Percentiles rank a stretch among this genome's conserved stretches.
These are phyloP conservation scores for Sapria himalayana DNA, from an alignment of 345 rosid species.

Conservation along the genomic window DNA sequence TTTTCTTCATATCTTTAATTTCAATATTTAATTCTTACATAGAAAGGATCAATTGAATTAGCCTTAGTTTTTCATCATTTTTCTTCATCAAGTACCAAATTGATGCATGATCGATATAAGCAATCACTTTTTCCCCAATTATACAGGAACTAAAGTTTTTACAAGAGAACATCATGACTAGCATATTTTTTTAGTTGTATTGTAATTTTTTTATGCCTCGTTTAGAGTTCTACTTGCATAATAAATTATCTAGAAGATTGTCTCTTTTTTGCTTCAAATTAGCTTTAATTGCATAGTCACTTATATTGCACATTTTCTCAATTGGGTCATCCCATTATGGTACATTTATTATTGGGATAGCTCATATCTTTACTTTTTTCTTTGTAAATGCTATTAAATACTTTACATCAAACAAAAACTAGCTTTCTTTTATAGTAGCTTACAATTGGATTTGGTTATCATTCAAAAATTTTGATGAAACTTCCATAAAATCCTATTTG, in stretches of 20 bases:
- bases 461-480: background rate
- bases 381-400: background rate
- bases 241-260: background rate
- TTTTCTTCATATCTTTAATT: background rate
- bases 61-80: too few species aligned
- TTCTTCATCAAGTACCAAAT: too few species aligned
- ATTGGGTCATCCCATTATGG: background rate
- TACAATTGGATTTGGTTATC: background rate
- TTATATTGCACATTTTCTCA: background rate
- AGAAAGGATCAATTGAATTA: background rate
- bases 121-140: background rate
- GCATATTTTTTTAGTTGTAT: background rate
- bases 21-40: background rate
- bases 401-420: background rate
- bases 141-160: background rate
- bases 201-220: background rate
- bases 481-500: background rate
- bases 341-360: background rate
- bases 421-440: background rate
- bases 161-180: background rate
- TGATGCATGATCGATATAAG: too few species aligned
- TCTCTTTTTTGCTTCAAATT: background rate
- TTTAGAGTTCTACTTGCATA: background rate
- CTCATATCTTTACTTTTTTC: background rate
- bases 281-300: background rate